Conservation (phyloP, 2,329 filamentous ascomycete species). For the Boeremia lycopersici region DNA sequence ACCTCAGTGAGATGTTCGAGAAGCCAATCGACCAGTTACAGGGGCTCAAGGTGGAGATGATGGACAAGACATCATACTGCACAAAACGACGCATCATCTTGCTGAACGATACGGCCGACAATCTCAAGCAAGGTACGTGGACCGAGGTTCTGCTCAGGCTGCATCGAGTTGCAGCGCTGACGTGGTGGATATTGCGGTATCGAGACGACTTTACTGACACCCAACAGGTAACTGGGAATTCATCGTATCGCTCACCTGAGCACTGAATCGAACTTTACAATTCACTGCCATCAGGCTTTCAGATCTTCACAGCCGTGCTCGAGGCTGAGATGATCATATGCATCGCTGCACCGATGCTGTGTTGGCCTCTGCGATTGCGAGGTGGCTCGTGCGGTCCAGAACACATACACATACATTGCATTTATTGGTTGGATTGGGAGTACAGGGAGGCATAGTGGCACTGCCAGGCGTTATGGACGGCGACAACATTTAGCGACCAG, state of each 20-base stretch:
- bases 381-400: background rate
- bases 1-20: constrained; percentile 98
- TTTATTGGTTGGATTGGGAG: constrained; percentile 14
- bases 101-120: constrained; percentile 90
- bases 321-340: too few relatives aligned
- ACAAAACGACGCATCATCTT: constrained; percentile 89
- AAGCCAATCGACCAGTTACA: constrained; percentile 88
- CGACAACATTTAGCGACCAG: constrained; percentile 22
- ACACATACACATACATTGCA: constrained; percentile 16
- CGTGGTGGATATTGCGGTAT: too few relatives aligned
- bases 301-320: background rate
- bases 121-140: constrained; percentile 79
- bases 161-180: too few relatives aligned
- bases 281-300: background rate
- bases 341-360: background rate
- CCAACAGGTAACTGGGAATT: constrained; percentile 41
- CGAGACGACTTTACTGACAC: constrained; percentile 13
- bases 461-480: constrained; percentile 21
- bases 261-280: too few relatives aligned
- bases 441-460: constrained; percentile 16
- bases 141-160: background rate
- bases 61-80: constrained; percentile 98
- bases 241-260: constrained; percentile 35
- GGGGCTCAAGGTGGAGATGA: constrained; percentile 91
- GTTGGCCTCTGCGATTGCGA: background rate